These are phyloP conservation scores for Poterioochromonas sp. DNA, from an alignment of 352 stramenopile species.

Conservation along the genomic window DNA sequence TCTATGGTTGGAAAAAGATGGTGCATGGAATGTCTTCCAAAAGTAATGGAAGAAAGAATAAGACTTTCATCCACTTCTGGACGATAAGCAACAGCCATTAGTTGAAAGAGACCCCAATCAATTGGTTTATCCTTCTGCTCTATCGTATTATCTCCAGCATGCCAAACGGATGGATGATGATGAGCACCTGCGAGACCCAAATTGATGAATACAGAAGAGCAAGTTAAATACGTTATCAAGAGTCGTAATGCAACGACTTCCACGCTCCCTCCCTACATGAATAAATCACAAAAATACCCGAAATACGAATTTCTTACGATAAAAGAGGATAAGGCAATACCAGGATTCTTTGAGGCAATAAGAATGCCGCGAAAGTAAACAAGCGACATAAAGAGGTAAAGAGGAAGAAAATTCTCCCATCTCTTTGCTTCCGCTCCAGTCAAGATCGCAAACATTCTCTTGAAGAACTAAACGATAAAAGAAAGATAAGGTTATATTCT, in stretches of 20 bases:
- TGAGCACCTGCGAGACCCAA: neutral
- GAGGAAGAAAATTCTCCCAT: neutral
- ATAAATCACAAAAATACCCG: too few relatives aligned
- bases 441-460: too few relatives aligned
- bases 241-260: neutral
- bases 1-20: slow-evolving; percentile 21
- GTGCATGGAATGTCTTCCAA: neutral
- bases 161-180: slow-evolving; percentile 18
- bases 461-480: too few relatives aligned
- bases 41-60: neutral
- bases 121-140: neutral
- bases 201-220: neutral
- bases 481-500: too few relatives aligned
- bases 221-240: neutral
- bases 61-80: neutral
- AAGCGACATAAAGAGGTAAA: too few relatives aligned
- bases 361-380: too few relatives aligned
- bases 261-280: too few relatives aligned
- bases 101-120: neutral
- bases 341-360: too few relatives aligned
- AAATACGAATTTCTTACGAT: too few relatives aligned
- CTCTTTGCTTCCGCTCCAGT: too few relatives aligned
- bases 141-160: neutral
- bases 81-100: neutral
- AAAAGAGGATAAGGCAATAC: too few relatives aligned